Conservation (phyloP, 2,329 filamentous ascomycete genomes). For the Clarireedia paspali region DNA sequence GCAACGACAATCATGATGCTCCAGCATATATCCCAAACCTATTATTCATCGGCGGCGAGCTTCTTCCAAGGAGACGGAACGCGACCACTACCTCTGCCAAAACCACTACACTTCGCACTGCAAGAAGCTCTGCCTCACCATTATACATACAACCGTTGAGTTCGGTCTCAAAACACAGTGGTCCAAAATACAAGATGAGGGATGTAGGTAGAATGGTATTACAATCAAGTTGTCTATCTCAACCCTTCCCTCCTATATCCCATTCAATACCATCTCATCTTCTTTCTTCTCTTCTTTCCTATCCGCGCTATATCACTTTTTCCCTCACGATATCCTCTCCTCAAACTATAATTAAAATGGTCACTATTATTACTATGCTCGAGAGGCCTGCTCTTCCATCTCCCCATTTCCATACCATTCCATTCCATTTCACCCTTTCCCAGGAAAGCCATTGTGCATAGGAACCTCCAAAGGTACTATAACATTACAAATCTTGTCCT, state of each 20-base stretch:
- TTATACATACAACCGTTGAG: too few relatives aligned
- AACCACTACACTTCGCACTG: too few relatives aligned
- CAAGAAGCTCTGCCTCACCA: too few relatives aligned
- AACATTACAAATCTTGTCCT: neutral
- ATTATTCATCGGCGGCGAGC: too few relatives aligned
- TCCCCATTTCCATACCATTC: neutral
- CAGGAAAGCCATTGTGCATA: neutral
- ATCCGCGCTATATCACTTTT: too few relatives aligned
- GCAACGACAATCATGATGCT: too few relatives aligned
- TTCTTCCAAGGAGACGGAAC: too few relatives aligned
- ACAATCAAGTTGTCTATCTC: neutral
- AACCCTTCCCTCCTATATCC: neutral
- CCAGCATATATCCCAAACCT: too few relatives aligned
- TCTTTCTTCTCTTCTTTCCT: neutral
- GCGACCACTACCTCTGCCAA: too few relatives aligned
- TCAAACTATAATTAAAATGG: neutral
- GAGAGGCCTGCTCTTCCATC: neutral
- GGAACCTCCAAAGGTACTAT: neutral
- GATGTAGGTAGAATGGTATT: neutral
- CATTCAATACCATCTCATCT: neutral
- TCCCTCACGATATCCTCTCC: neutral
- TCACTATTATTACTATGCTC: neutral
- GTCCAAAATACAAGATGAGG: too few relatives aligned
- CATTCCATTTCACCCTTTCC: neutral
- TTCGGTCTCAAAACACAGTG: too few relatives aligned